phyloP scores from a whole-genome alignment of 208 protist genomes.

The Leishmania tropica region DNA sequence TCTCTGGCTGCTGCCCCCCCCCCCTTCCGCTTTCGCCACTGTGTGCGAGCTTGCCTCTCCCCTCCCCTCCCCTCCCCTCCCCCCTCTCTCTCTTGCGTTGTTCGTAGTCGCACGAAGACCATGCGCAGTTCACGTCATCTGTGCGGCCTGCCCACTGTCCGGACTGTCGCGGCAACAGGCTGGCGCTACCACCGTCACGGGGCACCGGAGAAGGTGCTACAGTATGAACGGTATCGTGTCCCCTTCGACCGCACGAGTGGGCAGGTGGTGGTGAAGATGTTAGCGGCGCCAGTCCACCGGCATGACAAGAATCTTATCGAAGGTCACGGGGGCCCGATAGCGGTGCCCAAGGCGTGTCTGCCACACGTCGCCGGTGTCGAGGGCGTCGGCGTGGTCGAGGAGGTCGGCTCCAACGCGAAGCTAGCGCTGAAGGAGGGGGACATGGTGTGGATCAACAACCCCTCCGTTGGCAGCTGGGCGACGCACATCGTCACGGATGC shows the following conservation, averaged over 20 bases:
- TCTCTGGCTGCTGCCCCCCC: neutral
- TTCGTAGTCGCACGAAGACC: neutral
- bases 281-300: constrained; percentile 95
- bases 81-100: neutral
- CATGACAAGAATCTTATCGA: constrained; percentile 96
- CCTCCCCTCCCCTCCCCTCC: too few species aligned
- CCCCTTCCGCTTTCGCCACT: neutral
- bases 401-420: constrained; percentile 83
- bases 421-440: constrained; percentile 87
- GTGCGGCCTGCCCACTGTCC: constrained; percentile 47
- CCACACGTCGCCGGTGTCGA: constrained; percentile 92
- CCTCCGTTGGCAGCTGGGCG: constrained; percentile 89
- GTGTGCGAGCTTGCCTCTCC: neutral
- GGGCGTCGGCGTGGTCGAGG: constrained; percentile 95
- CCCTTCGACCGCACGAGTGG: constrained; percentile 82
- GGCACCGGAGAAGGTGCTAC: constrained; percentile 70
- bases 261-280: constrained; percentile 95
- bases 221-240: constrained; percentile 84
- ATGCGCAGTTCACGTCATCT: constrained; percentile 22
- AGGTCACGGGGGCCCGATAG: constrained; percentile 74
- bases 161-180: constrained; percentile 81
- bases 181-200: constrained; percentile 90
- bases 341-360: constrained; percentile 19
- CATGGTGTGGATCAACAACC: constrained; percentile 94
- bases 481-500: constrained; percentile 89